These are phyloP conservation scores for Salinomyces thailandicus DNA, from an alignment of 2,329 filamentous ascomycete species.

Conservation along the genomic window DNA sequence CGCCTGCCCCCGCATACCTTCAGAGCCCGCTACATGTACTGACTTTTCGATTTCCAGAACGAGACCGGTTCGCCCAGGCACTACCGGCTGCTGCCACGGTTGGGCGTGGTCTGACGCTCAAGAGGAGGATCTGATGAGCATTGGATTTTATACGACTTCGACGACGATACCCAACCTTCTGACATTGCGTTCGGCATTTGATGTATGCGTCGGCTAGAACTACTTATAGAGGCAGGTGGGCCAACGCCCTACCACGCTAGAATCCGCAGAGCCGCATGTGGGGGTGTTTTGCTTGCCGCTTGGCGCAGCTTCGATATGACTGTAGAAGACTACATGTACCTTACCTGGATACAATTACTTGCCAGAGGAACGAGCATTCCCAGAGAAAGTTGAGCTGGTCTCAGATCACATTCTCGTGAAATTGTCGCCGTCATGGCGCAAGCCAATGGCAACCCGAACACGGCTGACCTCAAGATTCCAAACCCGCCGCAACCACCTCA, in stretches of 20 bases:
- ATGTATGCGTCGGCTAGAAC: background rate
- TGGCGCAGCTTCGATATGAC: no score
- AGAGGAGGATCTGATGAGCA: slow-evolving; percentile 24
- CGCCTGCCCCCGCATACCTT: no score
- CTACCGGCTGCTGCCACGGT: slow-evolving; percentile 34
- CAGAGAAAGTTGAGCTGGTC: no score
- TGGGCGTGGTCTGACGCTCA: slow-evolving; percentile 33
- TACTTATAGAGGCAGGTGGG: background rate
- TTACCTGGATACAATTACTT: no score
- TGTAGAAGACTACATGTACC: no score
- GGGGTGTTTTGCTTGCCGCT: no score
- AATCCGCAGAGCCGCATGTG: background rate
- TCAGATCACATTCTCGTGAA: background rate
- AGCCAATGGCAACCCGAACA: slow-evolving; percentile 14
- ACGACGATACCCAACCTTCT: background rate
- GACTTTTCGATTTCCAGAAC: slow-evolving; percentile 29
- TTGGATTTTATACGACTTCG: background rate
- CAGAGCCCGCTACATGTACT: no score
- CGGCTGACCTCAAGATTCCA: slow-evolving; percentile 7
- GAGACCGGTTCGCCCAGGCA: slow-evolving; percentile 36
- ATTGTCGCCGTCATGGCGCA: slow-evolving; percentile 4
- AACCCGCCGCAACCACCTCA: slow-evolving; percentile 6
- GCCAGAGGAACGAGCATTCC: no score
- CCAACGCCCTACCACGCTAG: background rate
- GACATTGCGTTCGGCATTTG: slow-evolving; percentile 1